These are phyloP conservation scores for Torrubiellomyces zombiae DNA, from an alignment of 2,329 filamentous ascomycete genomes.

Conservation along the genomic window DNA sequence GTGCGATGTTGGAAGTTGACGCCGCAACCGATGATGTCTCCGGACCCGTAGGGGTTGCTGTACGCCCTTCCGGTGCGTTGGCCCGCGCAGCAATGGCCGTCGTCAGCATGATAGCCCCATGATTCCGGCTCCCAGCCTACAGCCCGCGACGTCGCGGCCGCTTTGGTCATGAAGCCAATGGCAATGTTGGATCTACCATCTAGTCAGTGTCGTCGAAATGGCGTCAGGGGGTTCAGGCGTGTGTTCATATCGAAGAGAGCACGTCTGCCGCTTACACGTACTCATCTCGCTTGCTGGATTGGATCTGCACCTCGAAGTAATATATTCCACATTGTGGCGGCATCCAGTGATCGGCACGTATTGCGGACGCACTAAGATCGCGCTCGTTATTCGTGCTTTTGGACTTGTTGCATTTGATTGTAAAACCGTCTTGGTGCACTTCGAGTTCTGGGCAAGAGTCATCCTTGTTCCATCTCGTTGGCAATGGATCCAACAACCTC, in stretches of 20 bases:
- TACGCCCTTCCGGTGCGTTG: conserved; percentile 40
- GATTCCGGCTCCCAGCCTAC: conserved; percentile 53
- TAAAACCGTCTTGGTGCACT: conserved; percentile 53
- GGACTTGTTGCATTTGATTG: conserved; percentile 43
- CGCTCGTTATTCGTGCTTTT: conserved; percentile 31
- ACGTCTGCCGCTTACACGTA: conserved; percentile 18
- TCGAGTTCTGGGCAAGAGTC: conserved; percentile 65
- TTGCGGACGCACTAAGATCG: conserved; percentile 61
- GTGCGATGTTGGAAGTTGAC: conserved; percentile 47
- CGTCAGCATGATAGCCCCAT: conserved; percentile 54
- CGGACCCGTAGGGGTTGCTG: conserved; percentile 35
- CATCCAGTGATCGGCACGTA: conserved; percentile 75
- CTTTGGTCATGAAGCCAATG: conserved; percentile 43
- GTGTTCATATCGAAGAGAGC: not conserved
- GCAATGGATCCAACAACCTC: conserved; percentile 46
- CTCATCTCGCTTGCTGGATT: conserved; percentile 36
- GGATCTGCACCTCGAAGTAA: conserved; percentile 61
- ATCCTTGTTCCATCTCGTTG: conserved; percentile 63
- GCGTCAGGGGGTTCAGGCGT: not conserved
- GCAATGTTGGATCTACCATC: conserved; percentile 37
- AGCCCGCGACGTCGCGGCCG: conserved; percentile 34
- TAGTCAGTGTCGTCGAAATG: conserved; percentile 5
- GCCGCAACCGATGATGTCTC: conserved; percentile 47
- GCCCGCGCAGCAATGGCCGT: conserved; percentile 43
- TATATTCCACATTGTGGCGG: conserved; percentile 83